Base-by-base conservation (phyloP, 192 early-diverging fungal species). In the Ramicandelaber brevisporus region DNA sequence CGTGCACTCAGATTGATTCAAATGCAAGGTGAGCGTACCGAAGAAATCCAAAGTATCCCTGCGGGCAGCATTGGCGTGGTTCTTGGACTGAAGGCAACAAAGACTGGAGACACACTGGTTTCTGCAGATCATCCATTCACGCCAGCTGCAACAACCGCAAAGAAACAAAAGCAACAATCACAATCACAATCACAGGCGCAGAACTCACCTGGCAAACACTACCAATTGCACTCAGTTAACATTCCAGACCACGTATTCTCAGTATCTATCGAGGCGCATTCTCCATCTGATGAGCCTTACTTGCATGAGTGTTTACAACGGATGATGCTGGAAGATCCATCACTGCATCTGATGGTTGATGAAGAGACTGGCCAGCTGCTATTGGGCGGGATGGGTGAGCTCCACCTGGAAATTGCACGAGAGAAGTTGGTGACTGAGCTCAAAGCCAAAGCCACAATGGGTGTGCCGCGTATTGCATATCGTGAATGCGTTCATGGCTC, bases 381-480 rank as follows among this genome's bases (percentile, higher is more conserved):
- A 28, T 41, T 95, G 3, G 67, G 75, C 38, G 89, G 85, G 0
- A 87, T 89, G 84, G 89, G 89, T 4, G 89, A 89, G 38, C 55
- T 95, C 29, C 89, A 95, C 43, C 43, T 95, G 17, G 88, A 95
- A 35, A 73, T 95, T 9, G 66, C 82, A 7, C 68, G 68, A 22
- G 82, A 84, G 19, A 49, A 86, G n/a, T 48, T 96, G 14, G 20
- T 71, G n/a, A 69, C 70, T 16, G 71, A 73, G 15, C 70, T 79
- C 39, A 68, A 69, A 31, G 65, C 76, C 31, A 65, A 70, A 14
- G 73, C 73, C 8, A 59, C 69, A 11, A 69, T 92, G 46, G 90
- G 90, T 6, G 51, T 57, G 18, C 77, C 92, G 57, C 57, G 68
- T 18, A 84, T 96, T 32, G 65, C 69, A 13, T 92, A 83, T 45